Evolutionary conservation across 805 yeast species (phyloP).

Genomic region (Nakazawaea laoshanensis): DNA sequence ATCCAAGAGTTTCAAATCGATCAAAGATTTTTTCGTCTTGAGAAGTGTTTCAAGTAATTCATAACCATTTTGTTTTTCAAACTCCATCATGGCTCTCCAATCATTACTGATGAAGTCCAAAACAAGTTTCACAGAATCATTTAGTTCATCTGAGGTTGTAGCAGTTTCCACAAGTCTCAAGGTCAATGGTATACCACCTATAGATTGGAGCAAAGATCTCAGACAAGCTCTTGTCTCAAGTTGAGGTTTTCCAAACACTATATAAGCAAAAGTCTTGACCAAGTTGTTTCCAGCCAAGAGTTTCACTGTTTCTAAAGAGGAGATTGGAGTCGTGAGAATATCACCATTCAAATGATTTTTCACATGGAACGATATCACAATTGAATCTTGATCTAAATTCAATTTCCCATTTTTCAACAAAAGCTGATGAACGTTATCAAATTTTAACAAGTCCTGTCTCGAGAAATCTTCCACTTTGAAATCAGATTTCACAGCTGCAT

Average conservation of each 20-base stretch:
- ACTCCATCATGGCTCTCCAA: constrained; percentile 46
- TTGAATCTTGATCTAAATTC: constrained; percentile 6
- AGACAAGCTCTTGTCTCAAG: too few relatives aligned
- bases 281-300: constrained; percentile 7
- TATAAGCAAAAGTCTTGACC: constrained; percentile 2
- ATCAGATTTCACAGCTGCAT: constrained; percentile 12
- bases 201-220: constrained; percentile 25
- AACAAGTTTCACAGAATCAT: constrained; percentile 28
- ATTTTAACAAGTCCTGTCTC: constrained; percentile 9
- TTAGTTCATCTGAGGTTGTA: constrained; percentile 23
- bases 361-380: constrained; percentile 17
- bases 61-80: constrained; percentile 54
- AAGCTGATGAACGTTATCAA: constrained; percentile 8
- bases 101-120: constrained; percentile 34
- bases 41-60: constrained; percentile 47
- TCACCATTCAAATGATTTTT: too few relatives aligned
- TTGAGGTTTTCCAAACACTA: too few relatives aligned
- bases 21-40: constrained; percentile 31
- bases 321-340: too few relatives aligned
- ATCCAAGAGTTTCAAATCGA: constrained; percentile 37
- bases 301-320: constrained; percentile 13
- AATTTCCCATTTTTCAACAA: constrained; percentile 10
- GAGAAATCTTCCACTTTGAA: constrained; percentile 10
- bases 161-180: constrained; percentile 39
- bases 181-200: constrained; percentile 45